These are phyloP conservation scores for Pilasporangium apinafurcum DNA, from an alignment of 352 stramenopile species.

Conservation along the genomic window DNA sequence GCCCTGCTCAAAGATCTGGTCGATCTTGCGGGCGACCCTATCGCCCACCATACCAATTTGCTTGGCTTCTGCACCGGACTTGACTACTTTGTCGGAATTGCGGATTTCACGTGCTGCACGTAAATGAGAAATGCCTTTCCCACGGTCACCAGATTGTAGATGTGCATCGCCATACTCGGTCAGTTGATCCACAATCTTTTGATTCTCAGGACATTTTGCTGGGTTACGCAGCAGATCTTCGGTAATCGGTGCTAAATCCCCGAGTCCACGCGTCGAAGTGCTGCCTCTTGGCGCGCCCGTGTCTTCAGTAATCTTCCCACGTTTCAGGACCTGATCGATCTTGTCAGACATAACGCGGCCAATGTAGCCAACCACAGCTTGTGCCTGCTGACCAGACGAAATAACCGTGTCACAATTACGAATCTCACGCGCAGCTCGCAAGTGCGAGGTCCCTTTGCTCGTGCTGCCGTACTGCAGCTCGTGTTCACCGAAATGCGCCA, in stretches of 20 bases:
- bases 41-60: constrained; percentile 59
- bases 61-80: constrained; percentile 36
- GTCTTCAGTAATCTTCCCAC: constrained; percentile 61
- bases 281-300: constrained; percentile 5
- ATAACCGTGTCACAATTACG: constrained; percentile 44
- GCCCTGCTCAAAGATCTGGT: constrained; percentile 66
- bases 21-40: constrained; percentile 52
- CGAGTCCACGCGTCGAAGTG: constrained; percentile 25
- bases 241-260: constrained; percentile 63
- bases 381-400: constrained; percentile 38
- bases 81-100: constrained; percentile 41
- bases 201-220: constrained; percentile 50
- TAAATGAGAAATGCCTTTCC: constrained; percentile 73
- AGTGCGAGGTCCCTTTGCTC: constrained; percentile 60
- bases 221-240: constrained; percentile 51
- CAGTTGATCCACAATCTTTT: constrained; percentile 58
- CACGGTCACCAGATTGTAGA: constrained; percentile 49
- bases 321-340: constrained; percentile 68
- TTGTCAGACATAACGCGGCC: constrained; percentile 70
- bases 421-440: constrained; percentile 59
- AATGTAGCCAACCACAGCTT: constrained; percentile 37
- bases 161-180: constrained; percentile 71
- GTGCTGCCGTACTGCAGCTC: constrained; percentile 67
- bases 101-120: constrained; percentile 58
- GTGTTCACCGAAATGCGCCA: constrained; percentile 63